These are phyloP conservation scores for Knoxdaviesia proteae DNA, from an alignment of 2,329 filamentous ascomycete genomes.

Conservation along the genomic window DNA sequence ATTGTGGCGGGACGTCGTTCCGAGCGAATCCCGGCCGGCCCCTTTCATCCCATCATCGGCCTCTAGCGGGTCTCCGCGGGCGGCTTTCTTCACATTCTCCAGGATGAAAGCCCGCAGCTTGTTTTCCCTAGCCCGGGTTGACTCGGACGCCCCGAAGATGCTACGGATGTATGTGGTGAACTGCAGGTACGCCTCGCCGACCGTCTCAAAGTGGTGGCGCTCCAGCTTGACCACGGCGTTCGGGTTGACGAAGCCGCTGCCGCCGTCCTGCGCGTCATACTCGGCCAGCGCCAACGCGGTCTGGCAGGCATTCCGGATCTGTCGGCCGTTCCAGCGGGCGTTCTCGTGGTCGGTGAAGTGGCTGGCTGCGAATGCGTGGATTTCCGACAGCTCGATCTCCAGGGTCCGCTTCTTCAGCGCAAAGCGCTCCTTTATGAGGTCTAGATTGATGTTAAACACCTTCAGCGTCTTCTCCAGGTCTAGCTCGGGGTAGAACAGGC, in stretches of 20 bases:
- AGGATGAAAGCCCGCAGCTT: too few species aligned
- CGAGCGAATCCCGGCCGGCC: neutral
- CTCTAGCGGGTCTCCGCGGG: neutral
- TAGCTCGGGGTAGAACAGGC: conserved; percentile 13
- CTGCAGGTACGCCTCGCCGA: conserved; percentile 7
- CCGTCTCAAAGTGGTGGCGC: conserved; percentile 6
- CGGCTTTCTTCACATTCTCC: too few species aligned
- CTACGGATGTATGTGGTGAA: conserved; percentile 7
- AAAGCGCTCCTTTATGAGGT: conserved; percentile 7
- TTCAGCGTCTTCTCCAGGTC: conserved; percentile 6
- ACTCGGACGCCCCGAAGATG: neutral
- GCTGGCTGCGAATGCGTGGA: conserved; percentile 6
- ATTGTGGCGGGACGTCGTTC: too few species aligned
- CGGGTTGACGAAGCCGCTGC: conserved; percentile 6
- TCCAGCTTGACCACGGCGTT: conserved; percentile 5
- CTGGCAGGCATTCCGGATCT: conserved; percentile 14
- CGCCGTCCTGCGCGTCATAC: conserved; percentile 17
- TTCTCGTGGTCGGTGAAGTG: conserved; percentile 5
- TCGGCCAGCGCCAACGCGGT: conserved; percentile 17
- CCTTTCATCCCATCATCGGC: neutral
- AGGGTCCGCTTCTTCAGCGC: conserved; percentile 5
- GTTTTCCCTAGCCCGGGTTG: too few species aligned
- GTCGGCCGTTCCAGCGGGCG: conserved; percentile 13
- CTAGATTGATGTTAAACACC: conserved; percentile 12
- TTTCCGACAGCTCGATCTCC: conserved; percentile 7